These are phyloP conservation scores for Backusella parvicylindrica DNA, from an alignment of 192 early-diverging fungal species.

Conservation along the genomic window DNA sequence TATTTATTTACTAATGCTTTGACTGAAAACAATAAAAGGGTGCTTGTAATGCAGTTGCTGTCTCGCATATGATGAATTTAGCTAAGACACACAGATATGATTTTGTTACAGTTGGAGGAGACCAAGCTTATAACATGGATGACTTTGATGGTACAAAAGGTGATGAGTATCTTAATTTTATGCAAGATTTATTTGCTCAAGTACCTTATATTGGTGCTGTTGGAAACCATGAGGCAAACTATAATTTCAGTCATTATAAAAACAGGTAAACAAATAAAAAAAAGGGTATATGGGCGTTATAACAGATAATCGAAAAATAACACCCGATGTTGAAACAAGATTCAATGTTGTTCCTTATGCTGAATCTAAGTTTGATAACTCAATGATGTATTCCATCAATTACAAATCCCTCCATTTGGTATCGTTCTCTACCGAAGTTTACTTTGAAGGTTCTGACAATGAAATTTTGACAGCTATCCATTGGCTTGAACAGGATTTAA, in stretches of 20 bases:
- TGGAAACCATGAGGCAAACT: slow-evolving; percentile 33
- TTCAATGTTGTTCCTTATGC: slow-evolving; percentile 30
- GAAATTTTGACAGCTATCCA: slow-evolving; percentile 20
- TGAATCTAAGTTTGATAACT: slow-evolving; percentile 22
- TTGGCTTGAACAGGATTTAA: slow-evolving; percentile 29
- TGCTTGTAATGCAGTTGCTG: slow-evolving; percentile 29
- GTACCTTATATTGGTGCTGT: slow-evolving; percentile 29
- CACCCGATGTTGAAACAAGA: neutral
- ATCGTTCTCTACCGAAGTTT: slow-evolving; percentile 29
- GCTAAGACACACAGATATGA: slow-evolving; percentile 29
- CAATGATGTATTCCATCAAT: slow-evolving; percentile 25
- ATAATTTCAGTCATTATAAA: slow-evolving; percentile 34
- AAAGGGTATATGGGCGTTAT: neutral
- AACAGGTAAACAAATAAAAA: slow-evolving; percentile 21
- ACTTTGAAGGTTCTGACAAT: slow-evolving; percentile 13
- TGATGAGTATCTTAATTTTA: slow-evolving; percentile 33
- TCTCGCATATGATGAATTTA: slow-evolving; percentile 10
- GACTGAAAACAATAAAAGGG: slow-evolving; percentile 11
- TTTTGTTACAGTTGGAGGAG: slow-evolving; percentile 28
- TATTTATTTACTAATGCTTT: neutral
- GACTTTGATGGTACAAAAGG: slow-evolving; percentile 32
- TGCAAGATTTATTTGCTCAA: slow-evolving; percentile 21
- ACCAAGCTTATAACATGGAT: slow-evolving; percentile 34
- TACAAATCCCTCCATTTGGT: slow-evolving; percentile 33
- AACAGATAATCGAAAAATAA: neutral